These are phyloP conservation scores for Aureobasidium sp. DNA, from an alignment of 2,329 filamentous ascomycete genomes.

Conservation along the genomic window DNA sequence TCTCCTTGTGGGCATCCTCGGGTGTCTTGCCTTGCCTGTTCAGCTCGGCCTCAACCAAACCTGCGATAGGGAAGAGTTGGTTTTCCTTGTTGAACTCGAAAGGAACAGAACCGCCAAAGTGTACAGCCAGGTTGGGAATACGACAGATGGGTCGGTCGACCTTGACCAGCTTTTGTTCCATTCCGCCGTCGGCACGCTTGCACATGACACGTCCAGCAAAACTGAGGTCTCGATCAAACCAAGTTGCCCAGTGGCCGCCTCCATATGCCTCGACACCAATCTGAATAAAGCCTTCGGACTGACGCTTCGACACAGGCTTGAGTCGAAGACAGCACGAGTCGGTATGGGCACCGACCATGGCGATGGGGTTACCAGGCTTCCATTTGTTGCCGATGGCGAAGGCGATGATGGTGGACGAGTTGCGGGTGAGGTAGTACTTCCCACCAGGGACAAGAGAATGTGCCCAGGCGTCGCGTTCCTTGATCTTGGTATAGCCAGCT, in stretches of 20 bases:
- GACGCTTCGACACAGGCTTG: slow-evolving; percentile 90
- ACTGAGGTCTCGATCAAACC: slow-evolving; percentile 91
- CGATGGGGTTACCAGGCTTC: slow-evolving; percentile 80
- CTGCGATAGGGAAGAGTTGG: slow-evolving; percentile 87
- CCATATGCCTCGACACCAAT: slow-evolving; percentile 96
- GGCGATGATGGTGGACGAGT: slow-evolving; percentile 82
- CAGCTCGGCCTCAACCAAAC: slow-evolving; percentile 77
- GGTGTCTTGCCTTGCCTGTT: slow-evolving; percentile 58
- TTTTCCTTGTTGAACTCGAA: slow-evolving; percentile 97
- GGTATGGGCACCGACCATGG: slow-evolving; percentile 93
- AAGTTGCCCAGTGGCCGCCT: slow-evolving; percentile 94
- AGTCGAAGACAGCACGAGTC: slow-evolving; percentile 87
- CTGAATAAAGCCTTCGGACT: slow-evolving; percentile 78
- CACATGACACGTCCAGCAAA: slow-evolving; percentile 85
- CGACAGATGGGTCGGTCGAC: slow-evolving; percentile 83
- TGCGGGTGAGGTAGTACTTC: slow-evolving; percentile 94
- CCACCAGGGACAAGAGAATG: slow-evolving; percentile 71
- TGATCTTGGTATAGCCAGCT: slow-evolving; percentile 80
- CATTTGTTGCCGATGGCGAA: slow-evolving; percentile 87
- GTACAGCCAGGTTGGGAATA: slow-evolving; percentile 88
- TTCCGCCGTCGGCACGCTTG: slow-evolving; percentile 58
- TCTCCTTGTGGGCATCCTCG: slow-evolving; percentile 38
- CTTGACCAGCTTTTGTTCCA: slow-evolving; percentile 79
- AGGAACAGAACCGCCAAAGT: slow-evolving; percentile 74
- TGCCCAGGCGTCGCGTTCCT: slow-evolving; percentile 84